A percentile compares a stretch with the other conserved stretches of the same genome.
Evolutionary conservation across 2,329 filamentous ascomycete genomes (phyloP).

Genomic region (Hypoxylon sp.): DNA sequence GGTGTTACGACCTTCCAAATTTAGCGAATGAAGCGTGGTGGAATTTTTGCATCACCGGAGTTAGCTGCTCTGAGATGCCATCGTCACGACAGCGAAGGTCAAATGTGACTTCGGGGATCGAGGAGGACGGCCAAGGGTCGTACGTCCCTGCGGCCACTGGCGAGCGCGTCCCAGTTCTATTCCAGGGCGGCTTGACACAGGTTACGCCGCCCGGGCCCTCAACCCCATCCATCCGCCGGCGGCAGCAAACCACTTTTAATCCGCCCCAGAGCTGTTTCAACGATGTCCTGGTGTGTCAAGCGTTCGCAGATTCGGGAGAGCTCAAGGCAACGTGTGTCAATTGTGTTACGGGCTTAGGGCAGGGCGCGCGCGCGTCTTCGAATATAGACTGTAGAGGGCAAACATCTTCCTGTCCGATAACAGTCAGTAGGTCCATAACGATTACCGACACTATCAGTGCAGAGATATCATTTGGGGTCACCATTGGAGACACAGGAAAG

Average conservation of each 20-base stretch:
- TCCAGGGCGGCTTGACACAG: not conserved
- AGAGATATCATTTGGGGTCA: not conserved
- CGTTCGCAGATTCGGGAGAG: not conserved
- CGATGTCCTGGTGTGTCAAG: not conserved
- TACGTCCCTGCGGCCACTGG: not conserved
- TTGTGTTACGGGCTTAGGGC: not conserved
- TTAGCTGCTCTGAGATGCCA: not conserved
- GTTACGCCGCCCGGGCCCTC: not conserved
- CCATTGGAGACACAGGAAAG: not conserved
- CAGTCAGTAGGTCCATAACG: not conserved
- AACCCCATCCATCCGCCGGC: not conserved
- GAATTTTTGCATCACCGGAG: not conserved
- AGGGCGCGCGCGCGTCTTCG: not conserved
- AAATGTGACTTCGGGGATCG: not conserved
- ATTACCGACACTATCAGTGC: not conserved
- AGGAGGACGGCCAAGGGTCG: not conserved
- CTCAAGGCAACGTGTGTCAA: not conserved
- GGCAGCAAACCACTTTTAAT: not conserved
- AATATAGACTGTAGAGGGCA: not conserved
- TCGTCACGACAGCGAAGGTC: not conserved
- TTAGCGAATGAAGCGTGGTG: not conserved
- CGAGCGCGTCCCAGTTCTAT: not conserved
- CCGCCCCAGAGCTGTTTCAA: conserved; percentile 1
- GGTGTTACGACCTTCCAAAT: not conserved
- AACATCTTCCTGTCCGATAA: not conserved